Evolutionary conservation across 768 basidiomycete genomes (phyloP).

Genomic region (Galerina sulciceps): DNA sequence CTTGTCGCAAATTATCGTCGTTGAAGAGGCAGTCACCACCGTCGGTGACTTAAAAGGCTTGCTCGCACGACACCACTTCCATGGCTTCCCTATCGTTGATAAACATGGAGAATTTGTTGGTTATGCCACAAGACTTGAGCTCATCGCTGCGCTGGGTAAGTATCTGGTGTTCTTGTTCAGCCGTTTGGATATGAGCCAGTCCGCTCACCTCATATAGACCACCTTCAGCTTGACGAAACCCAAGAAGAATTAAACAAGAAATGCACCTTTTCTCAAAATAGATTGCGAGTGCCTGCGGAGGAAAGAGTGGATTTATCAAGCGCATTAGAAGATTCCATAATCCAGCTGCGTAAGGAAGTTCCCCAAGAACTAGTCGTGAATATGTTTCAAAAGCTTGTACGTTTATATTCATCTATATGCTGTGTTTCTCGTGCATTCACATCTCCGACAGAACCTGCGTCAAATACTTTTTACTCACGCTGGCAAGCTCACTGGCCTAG

Average conservation of each 20-base stretch:
- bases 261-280: conserved; percentile 46
- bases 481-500: conserved; percentile 65
- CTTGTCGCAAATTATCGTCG: conserved; percentile 49
- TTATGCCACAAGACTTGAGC: conserved; percentile 61
- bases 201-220: conserved; percentile 20
- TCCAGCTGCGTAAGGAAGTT: conserved; percentile 70
- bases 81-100: conserved; percentile 70
- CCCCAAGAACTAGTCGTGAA: conserved; percentile 73
- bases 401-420: conserved; percentile 5
- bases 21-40: conserved; percentile 53
- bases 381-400: conserved; percentile 76
- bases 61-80: conserved; percentile 48
- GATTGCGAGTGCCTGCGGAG: conserved; percentile 27
- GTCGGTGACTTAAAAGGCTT: conserved; percentile 55
- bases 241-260: conserved; percentile 31
- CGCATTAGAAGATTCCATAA: conserved; percentile 51
- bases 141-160: conserved; percentile 43
- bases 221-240: conserved; percentile 33
- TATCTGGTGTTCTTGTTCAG: neutral
- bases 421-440: neutral
- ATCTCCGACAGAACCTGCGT: conserved; percentile 56
- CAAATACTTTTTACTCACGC: conserved; percentile 68
- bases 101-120: conserved; percentile 55
- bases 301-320: conserved; percentile 41
- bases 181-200: neutral